Evolutionary conservation across 176 grass and related monocot species (phyloP), one percentile per base, ranked within the genome.

Genomic region (Eragrostis nindensis): DNA sequence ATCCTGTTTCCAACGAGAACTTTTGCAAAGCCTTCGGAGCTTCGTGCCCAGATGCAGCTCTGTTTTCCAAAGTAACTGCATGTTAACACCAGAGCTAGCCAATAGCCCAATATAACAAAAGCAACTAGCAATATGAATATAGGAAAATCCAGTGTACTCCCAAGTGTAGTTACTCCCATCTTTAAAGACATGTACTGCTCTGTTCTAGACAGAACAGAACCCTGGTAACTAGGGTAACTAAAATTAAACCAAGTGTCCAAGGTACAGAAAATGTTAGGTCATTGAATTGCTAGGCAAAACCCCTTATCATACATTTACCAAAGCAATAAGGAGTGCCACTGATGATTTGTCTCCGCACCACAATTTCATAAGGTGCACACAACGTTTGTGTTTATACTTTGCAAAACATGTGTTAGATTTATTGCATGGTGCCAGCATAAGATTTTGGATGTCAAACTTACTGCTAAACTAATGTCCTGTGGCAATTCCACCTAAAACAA

Each of bases 1-100:
- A 94, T 29, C 95, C 92, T 70, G 92, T 98, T 77, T 95, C 90
- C 49, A 65, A 72, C 68, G 86, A 85, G 22, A 98, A 94, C 45
- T 84, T 91, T 53, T 89, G 75, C 66, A 95, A 71, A 77, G 84
- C 76, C 72, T 89, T 80, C 79, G 92, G 90, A 78, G 92, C 90
- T 87, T 83, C 90, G 53, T 77, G 36, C 53, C 81, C 71, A 74
- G 88, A 95, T 68, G 92, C 95, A 81, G 90, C 95, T 91, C 95
- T 98, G 78, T 76, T 86, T 79, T 77, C 21, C 61, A 67, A 65
- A 87, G 62, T 45, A 80, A 52, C 61, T 63, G 39, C 21, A 56
- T 19, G 52, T 84, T 83, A 74, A 75, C 44, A 75, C 17, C 54
- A 75, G 60, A 60, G 42, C 60, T 19, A 64, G 43, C 21, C 38